phyloP scores from a whole-genome alignment of 2,329 filamentous ascomycete genomes.

The Fusarium bactridioides region DNA sequence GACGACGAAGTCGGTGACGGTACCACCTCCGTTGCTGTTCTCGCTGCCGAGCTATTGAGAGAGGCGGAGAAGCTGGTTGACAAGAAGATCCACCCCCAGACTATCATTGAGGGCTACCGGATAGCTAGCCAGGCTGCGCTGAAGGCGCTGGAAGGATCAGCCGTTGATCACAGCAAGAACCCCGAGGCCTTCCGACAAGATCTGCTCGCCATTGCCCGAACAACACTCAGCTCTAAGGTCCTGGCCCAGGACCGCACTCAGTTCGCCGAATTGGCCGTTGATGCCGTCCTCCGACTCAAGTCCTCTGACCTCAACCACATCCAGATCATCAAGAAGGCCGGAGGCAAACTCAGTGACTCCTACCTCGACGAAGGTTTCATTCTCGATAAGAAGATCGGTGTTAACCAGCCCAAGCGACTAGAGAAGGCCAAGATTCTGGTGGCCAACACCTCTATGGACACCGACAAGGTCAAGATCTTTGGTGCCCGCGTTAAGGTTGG shows the following conservation, averaged over 20 bases:
- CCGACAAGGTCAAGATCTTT: slow-evolving; percentile 99
- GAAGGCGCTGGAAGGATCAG: slow-evolving; percentile 80
- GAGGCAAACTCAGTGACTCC: slow-evolving; percentile 95
- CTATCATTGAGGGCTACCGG: slow-evolving; percentile 98
- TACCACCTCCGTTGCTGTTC: slow-evolving; percentile 95
- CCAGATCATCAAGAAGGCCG: slow-evolving; percentile 99
- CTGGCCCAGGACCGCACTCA: slow-evolving; percentile 92
- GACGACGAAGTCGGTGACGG: slow-evolving; percentile 99
- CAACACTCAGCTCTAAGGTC: slow-evolving; percentile 97
- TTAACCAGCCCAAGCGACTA: slow-evolving; percentile 96
- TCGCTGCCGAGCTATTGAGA: slow-evolving; percentile 92
- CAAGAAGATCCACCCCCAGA: slow-evolving; percentile 99
- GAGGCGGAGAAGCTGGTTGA: slow-evolving; percentile 97
- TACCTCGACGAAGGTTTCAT: slow-evolving; percentile 99
- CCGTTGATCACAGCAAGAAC: slow-evolving; percentile 89
- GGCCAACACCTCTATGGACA: slow-evolving; percentile 99
- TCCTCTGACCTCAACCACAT: slow-evolving; percentile 97
- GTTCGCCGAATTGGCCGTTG: slow-evolving; percentile 87
- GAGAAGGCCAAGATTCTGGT: slow-evolving; percentile 99
- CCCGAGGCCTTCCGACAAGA: slow-evolving; percentile 87
- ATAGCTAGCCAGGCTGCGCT: slow-evolving; percentile 94
- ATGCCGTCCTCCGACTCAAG: slow-evolving; percentile 88
- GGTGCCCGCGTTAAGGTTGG: slow-evolving; percentile 96
- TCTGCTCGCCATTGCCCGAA: slow-evolving; percentile 87
- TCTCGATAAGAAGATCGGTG: slow-evolving; percentile 97